Conservation (phyloP, 2,329 filamentous ascomycete species). For the Neofusicoccum parvum region DNA sequence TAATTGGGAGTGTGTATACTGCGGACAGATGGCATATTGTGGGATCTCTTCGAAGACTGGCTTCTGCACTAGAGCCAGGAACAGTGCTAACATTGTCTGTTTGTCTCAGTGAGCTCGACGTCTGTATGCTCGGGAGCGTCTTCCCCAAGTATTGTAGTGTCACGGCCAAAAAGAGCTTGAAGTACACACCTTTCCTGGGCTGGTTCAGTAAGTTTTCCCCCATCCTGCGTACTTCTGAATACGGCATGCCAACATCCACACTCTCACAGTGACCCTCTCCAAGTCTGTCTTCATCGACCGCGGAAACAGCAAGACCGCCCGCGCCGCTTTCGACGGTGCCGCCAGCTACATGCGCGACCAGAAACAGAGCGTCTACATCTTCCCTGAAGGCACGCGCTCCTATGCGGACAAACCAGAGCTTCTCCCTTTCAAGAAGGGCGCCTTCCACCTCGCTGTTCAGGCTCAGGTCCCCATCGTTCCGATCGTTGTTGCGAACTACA, state of each 20-base stretch:
- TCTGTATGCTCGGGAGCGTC: constrained; percentile 83
- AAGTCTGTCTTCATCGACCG: constrained; percentile 96
- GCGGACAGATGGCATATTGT: too few relatives aligned
- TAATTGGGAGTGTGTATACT: neutral
- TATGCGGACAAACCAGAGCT: constrained; percentile 80
- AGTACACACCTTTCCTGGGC: constrained; percentile 79
- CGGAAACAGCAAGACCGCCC: constrained; percentile 77
- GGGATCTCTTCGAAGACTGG: too few relatives aligned
- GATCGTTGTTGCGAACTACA: constrained; percentile 59
- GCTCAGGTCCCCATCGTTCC: constrained; percentile 92
- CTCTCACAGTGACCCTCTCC: constrained; percentile 64
- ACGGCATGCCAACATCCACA: neutral
- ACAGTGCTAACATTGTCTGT: constrained; percentile 24
- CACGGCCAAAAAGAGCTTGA: constrained; percentile 85
- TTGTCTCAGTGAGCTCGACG: constrained; percentile 71
- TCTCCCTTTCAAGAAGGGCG: constrained; percentile 98
- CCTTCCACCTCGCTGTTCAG: constrained; percentile 93
- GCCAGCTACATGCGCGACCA: constrained; percentile 74
- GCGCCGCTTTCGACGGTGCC: constrained; percentile 82
- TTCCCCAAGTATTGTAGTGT: constrained; percentile 92
- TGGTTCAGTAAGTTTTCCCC: constrained; percentile 70
- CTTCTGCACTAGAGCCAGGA: neutral
- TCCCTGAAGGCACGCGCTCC: constrained; percentile 89
- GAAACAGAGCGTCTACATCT: constrained; percentile 74
- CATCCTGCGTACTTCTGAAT: neutral